phyloP scores from a whole-genome alignment of 345 rosid genomes.

The Sapria himalayana region DNA sequence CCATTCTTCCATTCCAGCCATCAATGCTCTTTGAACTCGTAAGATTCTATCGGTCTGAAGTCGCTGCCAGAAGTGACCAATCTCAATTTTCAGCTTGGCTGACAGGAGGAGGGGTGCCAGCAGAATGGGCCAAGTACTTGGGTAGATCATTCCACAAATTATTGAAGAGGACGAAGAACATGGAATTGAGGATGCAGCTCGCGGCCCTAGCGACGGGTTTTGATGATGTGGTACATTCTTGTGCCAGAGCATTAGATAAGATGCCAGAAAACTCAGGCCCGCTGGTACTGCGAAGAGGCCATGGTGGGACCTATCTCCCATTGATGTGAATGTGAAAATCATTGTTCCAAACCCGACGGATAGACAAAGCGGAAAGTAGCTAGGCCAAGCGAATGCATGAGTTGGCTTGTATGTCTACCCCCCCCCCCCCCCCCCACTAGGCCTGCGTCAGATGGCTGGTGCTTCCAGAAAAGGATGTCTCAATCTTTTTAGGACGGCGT shows the following conservation, averaged over 20 bases:
- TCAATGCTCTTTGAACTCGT: conserved; percentile 73
- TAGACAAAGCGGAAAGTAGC: too few relatives aligned
- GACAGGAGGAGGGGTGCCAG: conserved; percentile 76
- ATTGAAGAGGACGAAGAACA: conserved; percentile 65
- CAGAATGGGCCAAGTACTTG: conserved; percentile 88
- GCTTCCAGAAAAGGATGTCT: too few relatives aligned
- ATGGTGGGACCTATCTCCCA: conserved; percentile 90
- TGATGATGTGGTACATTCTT: conserved; percentile 33
- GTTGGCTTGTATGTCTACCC: too few relatives aligned
- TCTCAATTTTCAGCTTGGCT: conserved; percentile 94
- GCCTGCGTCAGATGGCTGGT: too few relatives aligned
- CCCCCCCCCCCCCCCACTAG: too few relatives aligned
- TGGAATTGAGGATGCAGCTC: conserved; percentile 55
- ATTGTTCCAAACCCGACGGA: too few relatives aligned
- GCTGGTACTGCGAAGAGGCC: conserved; percentile 68
- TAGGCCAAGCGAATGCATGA: too few relatives aligned
- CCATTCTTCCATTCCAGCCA: conserved; percentile 80
- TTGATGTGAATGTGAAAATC: conserved; percentile 48
- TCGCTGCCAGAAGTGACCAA: conserved; percentile 89
- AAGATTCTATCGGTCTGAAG: conserved; percentile 65
- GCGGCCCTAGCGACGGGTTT: conserved; percentile 74
- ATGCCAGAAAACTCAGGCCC: conserved; percentile 66
- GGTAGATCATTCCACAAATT: conserved; percentile 80
- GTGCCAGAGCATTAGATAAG: conserved; percentile 41
- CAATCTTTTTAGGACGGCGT: too few relatives aligned